Percentiles rank a stretch among this genome's conserved stretches.
phyloP scores from a whole-genome alignment of 2,329 filamentous ascomycete species.

The Mycosphaerella arachidis region DNA sequence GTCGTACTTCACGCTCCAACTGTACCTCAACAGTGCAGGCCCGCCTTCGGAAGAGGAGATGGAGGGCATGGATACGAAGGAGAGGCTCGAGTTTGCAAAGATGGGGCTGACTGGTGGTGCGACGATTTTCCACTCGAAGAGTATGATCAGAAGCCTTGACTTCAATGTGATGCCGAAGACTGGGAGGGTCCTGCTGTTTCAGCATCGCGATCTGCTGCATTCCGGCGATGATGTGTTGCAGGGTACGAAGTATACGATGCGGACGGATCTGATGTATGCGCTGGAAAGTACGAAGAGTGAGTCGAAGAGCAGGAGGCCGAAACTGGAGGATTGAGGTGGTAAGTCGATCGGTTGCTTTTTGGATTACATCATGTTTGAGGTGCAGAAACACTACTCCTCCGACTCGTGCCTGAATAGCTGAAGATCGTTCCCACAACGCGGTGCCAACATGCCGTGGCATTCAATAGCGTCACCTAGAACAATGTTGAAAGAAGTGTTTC shows the following conservation, averaged over 20 bases:
- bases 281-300: slow-evolving; percentile 24
- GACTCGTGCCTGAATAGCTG: no score
- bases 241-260: slow-evolving; percentile 53
- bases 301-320: slow-evolving; percentile 5
- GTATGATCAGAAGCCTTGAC: slow-evolving; percentile 27
- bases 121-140: slow-evolving; percentile 46
- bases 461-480: neutral
- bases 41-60: slow-evolving; percentile 13
- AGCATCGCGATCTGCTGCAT: slow-evolving; percentile 51
- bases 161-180: slow-evolving; percentile 47
- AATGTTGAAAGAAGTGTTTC: neutral
- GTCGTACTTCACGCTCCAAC: slow-evolving; percentile 52
- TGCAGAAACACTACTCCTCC: neutral
- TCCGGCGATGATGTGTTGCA: slow-evolving; percentile 51
- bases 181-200: slow-evolving; percentile 53
- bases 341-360: neutral
- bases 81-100: slow-evolving; percentile 19
- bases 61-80: slow-evolving; percentile 22
- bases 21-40: slow-evolving; percentile 40
- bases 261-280: slow-evolving; percentile 54
- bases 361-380: neutral
- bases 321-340: neutral
- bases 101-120: slow-evolving; percentile 44
- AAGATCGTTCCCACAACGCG: neutral
- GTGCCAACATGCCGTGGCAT: neutral